Conservation (phyloP, 805 yeast genomes). For the Cyberlindnera americana region DNA sequence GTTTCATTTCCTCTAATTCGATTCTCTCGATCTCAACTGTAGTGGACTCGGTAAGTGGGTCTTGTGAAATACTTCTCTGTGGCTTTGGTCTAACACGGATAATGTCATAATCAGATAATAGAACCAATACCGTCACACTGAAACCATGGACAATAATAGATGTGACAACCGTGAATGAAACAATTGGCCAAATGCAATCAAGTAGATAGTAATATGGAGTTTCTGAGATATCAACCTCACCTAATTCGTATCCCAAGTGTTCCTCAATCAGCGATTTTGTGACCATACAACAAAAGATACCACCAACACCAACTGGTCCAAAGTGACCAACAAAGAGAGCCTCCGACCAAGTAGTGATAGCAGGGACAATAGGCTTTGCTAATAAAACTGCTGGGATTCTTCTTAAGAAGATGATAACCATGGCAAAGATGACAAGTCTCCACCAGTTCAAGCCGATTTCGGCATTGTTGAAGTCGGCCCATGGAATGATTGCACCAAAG, state of each 20-base stretch:
- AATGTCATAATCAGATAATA: slow-evolving; percentile 9
- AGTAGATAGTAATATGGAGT: slow-evolving; percentile 57
- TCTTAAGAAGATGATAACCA: slow-evolving; percentile 69
- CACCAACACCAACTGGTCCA: slow-evolving; percentile 96
- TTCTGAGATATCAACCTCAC: slow-evolving; percentile 42
- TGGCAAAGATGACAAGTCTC: slow-evolving; percentile 72
- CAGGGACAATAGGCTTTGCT: slow-evolving; percentile 77
- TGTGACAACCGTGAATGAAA: slow-evolving; percentile 71
- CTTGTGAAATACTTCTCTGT: not conserved
- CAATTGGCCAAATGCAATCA: slow-evolving; percentile 68
- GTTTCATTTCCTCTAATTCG: slow-evolving; percentile 1
- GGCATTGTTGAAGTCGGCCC: slow-evolving; percentile 69
- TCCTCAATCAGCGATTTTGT: slow-evolving; percentile 67
- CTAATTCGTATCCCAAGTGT: slow-evolving; percentile 18
- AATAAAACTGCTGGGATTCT: slow-evolving; percentile 78
- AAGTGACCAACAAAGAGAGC: slow-evolving; percentile 92
- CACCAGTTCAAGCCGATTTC: slow-evolving; percentile 67
- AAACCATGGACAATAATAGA: slow-evolving; percentile 92
- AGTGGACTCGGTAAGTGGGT: slow-evolving; percentile 1
- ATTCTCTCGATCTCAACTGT: slow-evolving; percentile 1
- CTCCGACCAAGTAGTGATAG: slow-evolving; percentile 86
- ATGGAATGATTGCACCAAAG: slow-evolving; percentile 89
- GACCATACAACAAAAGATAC: slow-evolving; percentile 75
- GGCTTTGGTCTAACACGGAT: slow-evolving; percentile 7
- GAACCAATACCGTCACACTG: slow-evolving; percentile 59